Evolutionary conservation across 495 filamentous ascomycete genomes (phyloP), one percentile per base, ranked within the genome.

Genomic region (Penicillium ochrochloron): DNA sequence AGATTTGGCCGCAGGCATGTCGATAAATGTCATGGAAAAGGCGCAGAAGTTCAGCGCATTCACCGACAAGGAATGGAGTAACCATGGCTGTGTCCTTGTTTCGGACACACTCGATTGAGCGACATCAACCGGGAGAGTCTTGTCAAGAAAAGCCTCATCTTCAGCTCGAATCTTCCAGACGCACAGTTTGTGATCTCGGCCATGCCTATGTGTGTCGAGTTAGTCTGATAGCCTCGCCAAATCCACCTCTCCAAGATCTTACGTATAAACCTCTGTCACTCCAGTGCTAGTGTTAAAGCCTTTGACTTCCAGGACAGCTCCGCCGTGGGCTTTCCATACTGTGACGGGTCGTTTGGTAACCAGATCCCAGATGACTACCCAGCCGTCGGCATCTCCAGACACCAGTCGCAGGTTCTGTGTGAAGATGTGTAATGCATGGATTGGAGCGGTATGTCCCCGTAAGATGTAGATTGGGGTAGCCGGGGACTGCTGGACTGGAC

Each of bases 41-140:
- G 92, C 87, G 67, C 95, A 99, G 72, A 98, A 99, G 75, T 97
- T 99, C 74, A 98, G 84, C 17, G 95, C 92, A 73, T 97, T 97
- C 44, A 98, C 92, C 33, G 90, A 80, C 6, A 99, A 75, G 35
- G 91, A 85, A 80, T 96, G 86, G 37, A 97, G 76, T 5, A 98
- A 77, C 93, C 93, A 97, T 17, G 95, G 95, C 71, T 91, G 84
- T 25, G 80, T 82, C 57, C 69, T 51, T 53, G 64, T 57, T 15
- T 65, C 53, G 48, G 61, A 54, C 57, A 67, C 59, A 7, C 52
- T 48, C 19, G 57, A 64, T 72, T 66, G 79, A 59, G n/a, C 67
- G 61, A 21, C 70, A 72, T 79, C 92, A 15, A 93, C 85, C 1
- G 95, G 94, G 5, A 97, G 80, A 37, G 82, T 80, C 42, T 83